Evolutionary conservation across 495 filamentous ascomycete genomes (phyloP).

Genomic region (Cercophora sp.): DNA sequence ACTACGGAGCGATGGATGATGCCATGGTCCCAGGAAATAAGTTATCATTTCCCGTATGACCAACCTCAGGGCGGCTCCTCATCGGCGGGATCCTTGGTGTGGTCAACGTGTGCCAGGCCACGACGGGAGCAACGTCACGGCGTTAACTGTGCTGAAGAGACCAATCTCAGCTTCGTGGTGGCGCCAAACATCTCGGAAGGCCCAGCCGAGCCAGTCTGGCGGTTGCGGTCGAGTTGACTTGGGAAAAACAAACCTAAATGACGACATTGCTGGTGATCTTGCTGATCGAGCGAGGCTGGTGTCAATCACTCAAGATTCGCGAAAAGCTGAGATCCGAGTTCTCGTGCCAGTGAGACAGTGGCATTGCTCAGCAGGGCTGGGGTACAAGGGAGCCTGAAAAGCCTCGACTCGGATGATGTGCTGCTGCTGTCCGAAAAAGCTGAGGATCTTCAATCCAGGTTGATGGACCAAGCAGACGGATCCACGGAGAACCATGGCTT

Average conservation of each 20-base stretch:
- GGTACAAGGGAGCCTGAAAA: too few relatives aligned
- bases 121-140: too few relatives aligned
- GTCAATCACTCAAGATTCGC: neutral
- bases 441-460: constrained; percentile 2
- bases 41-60: neutral
- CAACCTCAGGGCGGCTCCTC: neutral
- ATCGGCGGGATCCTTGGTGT: neutral
- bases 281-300: too few relatives aligned
- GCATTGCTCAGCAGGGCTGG: neutral
- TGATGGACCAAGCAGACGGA: neutral
- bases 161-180: too few relatives aligned
- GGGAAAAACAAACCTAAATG: too few relatives aligned
- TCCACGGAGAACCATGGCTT: neutral
- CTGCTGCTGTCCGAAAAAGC: neutral
- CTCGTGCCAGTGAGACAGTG: constrained; percentile 1
- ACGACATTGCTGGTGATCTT: too few relatives aligned
- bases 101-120: neutral
- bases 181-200: too few relatives aligned
- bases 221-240: too few relatives aligned
- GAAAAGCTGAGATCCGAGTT: neutral
- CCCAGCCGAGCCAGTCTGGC: too few relatives aligned
- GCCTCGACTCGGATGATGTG: constrained; percentile 4
- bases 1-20: too few relatives aligned
- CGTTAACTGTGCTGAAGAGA: neutral
- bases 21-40: too few relatives aligned